Evolutionary conservation across 176 grass and related monocot species (phyloP).

Genomic region (Carex cristatella): DNA sequence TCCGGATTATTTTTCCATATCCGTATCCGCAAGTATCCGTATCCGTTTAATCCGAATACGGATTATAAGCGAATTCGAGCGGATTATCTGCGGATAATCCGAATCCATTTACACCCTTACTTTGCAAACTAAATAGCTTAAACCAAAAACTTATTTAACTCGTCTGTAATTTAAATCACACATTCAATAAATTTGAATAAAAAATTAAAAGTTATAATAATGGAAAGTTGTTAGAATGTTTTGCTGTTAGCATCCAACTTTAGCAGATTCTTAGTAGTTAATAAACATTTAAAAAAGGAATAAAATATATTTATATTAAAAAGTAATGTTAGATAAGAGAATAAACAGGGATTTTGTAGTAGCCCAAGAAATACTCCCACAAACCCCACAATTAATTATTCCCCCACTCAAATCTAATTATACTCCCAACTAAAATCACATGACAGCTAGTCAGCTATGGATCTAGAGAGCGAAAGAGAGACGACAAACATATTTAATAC

Average conservation of each 20-base stretch:
- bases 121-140: no score
- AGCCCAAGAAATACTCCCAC: conserved; percentile 30
- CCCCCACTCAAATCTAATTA: conserved; percentile 38
- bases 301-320: not conserved
- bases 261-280: no score
- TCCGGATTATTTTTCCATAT: no score
- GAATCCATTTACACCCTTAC: no score
- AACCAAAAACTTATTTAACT: not conserved
- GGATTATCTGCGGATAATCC: no score
- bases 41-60: no score
- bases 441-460: not conserved
- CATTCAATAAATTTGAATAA: not conserved
- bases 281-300: no score
- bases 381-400: conserved; percentile 27
- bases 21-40: no score
- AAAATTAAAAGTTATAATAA: not conserved
- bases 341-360: conserved; percentile 31
- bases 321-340: conserved; percentile 14
- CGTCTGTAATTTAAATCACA: not conserved
- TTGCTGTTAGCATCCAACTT: not conserved
- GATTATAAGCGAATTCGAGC: no score
- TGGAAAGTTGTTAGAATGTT: not conserved
- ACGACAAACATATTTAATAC: conserved; percentile 15
- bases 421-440: conserved; percentile 3
- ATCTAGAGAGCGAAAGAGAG: not conserved